These are phyloP conservation scores for Calcarisporium arbuscula DNA, from an alignment of 2,329 filamentous ascomycete genomes.

Conservation along the genomic window DNA sequence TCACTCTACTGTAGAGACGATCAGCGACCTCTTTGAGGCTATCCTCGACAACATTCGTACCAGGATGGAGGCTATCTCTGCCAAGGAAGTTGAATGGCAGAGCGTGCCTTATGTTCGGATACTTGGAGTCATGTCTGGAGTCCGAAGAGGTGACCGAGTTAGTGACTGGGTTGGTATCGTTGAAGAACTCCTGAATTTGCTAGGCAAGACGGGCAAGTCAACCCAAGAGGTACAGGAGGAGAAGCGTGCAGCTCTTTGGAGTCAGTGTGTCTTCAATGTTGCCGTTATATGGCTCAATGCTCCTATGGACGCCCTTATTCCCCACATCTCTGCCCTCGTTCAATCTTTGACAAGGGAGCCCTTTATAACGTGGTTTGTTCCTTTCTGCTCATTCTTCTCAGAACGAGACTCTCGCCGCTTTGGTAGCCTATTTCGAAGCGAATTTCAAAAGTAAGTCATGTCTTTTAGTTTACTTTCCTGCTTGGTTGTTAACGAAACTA, in stretches of 20 bases:
- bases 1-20: constrained; percentile 68
- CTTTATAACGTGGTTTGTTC: constrained; percentile 68
- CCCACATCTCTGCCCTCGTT: constrained; percentile 59
- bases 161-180: constrained; percentile 64
- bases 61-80: constrained; percentile 25
- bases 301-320: constrained; percentile 71
- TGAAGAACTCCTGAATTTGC: constrained; percentile 44
- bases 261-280: constrained; percentile 47
- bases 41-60: constrained; percentile 46
- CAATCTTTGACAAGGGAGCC: constrained; percentile 58
- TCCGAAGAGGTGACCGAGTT: constrained; percentile 74
- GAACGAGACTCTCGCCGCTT: constrained; percentile 70
- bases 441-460: constrained; percentile 66
- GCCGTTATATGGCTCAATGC: constrained; percentile 69
- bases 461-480: constrained; percentile 18
- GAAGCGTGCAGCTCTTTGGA: constrained; percentile 46
- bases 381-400: constrained; percentile 78
- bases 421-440: constrained; percentile 66
- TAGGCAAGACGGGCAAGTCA: constrained; percentile 41
- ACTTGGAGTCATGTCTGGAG: constrained; percentile 65
- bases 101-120: constrained; percentile 48
- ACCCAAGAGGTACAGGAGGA: constrained; percentile 24
- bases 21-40: constrained; percentile 59
- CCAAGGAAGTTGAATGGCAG: constrained; percentile 22
- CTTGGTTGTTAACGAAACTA: too few species aligned